These are phyloP conservation scores for Sarocladium kiliense DNA, from an alignment of 2,329 filamentous ascomycete genomes.

Conservation along the genomic window DNA sequence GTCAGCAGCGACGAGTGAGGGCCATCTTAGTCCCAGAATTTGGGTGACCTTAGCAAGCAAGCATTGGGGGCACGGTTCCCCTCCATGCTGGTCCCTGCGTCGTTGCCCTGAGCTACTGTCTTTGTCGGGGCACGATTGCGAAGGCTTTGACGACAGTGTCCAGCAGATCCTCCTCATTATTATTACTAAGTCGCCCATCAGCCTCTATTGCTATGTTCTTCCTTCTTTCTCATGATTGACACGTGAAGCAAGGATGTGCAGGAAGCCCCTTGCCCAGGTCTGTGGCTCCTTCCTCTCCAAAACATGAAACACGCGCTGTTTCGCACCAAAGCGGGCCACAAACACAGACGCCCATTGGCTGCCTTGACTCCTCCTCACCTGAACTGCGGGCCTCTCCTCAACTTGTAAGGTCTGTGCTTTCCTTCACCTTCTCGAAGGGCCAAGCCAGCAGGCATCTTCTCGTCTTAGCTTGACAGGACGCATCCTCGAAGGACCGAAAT, in stretches of 20 bases:
- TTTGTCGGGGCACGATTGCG: not conserved
- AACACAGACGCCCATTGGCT: not conserved
- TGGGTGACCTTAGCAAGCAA: too few species aligned
- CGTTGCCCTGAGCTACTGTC: not conserved
- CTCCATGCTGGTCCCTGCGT: too few species aligned
- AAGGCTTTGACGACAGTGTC: not conserved
- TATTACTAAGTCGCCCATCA: too few species aligned
- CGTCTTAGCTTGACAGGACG: not conserved
- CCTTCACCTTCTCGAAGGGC: constrained; percentile 5
- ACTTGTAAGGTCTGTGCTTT: not conserved
- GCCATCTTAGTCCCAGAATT: not conserved
- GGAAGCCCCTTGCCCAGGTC: not conserved
- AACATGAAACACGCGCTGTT: constrained; percentile 6
- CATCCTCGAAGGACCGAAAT: not conserved
- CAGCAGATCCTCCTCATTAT: not conserved
- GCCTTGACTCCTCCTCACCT: not conserved
- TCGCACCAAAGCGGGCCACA: not conserved
- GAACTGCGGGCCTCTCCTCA: not conserved
- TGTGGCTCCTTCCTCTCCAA: not conserved
- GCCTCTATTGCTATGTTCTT: too few species aligned
- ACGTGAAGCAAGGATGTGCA: not conserved
- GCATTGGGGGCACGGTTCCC: too few species aligned
- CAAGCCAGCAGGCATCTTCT: not conserved
- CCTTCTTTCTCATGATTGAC: not conserved
- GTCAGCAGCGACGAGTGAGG: too few species aligned